These are phyloP conservation scores for Micromonas pusilla DNA, from an alignment of 139 green algal genomes.

Conservation along the genomic window DNA sequence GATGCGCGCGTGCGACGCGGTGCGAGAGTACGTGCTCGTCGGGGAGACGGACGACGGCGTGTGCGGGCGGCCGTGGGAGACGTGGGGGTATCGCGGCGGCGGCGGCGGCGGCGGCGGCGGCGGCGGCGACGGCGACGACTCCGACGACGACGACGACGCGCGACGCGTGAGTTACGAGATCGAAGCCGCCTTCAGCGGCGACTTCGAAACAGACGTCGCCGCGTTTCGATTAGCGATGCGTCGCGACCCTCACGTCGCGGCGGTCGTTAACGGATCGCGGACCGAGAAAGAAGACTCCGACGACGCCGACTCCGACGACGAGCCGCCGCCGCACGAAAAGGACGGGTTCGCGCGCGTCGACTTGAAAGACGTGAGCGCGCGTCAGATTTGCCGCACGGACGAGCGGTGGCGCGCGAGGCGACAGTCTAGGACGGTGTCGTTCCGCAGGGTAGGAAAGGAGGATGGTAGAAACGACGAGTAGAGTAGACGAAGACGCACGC, in stretches of 20 bases:
- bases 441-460: neutral
- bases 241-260: no score
- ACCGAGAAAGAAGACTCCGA: no score
- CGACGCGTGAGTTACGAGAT: neutral
- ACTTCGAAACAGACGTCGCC: no score
- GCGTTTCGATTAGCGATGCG: no score
- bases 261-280: no score
- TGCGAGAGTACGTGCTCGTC: conserved; percentile 18
- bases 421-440: conserved; percentile 9
- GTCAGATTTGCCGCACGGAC: conserved; percentile 18
- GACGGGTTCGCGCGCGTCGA: conserved; percentile 9
- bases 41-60: conserved; percentile 23
- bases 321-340: neutral
- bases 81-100: neutral
- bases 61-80: conserved; percentile 8
- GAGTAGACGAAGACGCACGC: no score
- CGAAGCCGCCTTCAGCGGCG: neutral
- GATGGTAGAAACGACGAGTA: no score
- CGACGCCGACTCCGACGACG: neutral
- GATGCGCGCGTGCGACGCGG: conserved; percentile 1
- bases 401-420: neutral
- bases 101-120: neutral
- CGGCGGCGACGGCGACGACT: neutral
- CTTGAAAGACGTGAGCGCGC: neutral
- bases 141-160: neutral